phyloP scores from a whole-genome alignment of 2,329 filamentous ascomycete species.

The Aureobasidium sp. region DNA sequence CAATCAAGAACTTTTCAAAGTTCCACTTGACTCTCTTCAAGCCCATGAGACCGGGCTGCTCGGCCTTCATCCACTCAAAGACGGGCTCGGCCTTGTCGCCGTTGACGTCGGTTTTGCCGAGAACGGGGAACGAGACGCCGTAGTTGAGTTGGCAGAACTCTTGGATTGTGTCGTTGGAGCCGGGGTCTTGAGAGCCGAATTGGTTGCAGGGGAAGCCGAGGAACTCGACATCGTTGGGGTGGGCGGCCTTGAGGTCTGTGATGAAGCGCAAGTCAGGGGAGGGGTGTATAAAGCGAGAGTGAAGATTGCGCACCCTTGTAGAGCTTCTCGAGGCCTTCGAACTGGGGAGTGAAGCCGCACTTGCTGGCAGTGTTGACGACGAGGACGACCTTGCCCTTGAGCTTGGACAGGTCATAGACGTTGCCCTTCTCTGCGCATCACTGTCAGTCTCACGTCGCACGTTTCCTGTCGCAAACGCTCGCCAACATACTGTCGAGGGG shows the following conservation, averaged over 20 bases:
- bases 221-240: conserved; percentile 73
- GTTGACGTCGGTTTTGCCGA: conserved; percentile 92
- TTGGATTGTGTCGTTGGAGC: conserved; percentile 55
- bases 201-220: conserved; percentile 99
- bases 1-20: conserved; percentile 96
- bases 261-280: background rate
- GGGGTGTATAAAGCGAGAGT: background rate
- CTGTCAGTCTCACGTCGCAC: conserved; percentile 14
- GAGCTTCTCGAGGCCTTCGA: conserved; percentile 79
- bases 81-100: conserved; percentile 71
- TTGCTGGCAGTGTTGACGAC: conserved; percentile 97
- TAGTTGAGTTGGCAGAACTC: conserved; percentile 86
- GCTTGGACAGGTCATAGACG: conserved; percentile 59
- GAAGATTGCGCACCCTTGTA: conserved; percentile 52
- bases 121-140: conserved; percentile 81
- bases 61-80: conserved; percentile 64
- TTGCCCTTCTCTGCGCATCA: conserved; percentile 58
- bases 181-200: conserved; percentile 85
- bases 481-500: conserved; percentile 63
- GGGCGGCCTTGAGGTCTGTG: conserved; percentile 50
- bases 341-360: conserved; percentile 97
- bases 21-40: conserved; percentile 97
- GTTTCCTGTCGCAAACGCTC: conserved; percentile 7
- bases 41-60: conserved; percentile 75
- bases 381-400: conserved; percentile 88